Evolutionary conservation across 192 early-diverging fungal genomes (phyloP), one percentile per base, ranked within the genome.

Genomic region (Spinellus fusiger): DNA sequence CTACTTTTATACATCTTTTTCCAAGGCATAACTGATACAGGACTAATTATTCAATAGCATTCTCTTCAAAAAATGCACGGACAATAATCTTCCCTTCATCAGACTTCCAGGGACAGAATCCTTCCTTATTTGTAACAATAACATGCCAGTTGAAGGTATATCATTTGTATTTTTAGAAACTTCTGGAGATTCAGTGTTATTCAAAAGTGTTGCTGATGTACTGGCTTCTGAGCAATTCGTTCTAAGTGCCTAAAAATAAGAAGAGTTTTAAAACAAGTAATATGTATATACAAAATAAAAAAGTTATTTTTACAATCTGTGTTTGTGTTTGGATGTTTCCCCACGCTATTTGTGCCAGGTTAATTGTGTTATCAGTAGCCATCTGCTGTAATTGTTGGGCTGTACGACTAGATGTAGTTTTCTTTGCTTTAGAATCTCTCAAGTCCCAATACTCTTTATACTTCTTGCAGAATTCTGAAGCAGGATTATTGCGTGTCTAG

Each of bases 211-310:
- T 55, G 32, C 31, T 55, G 54, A 55, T 55, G 33, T 20, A 55
- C 54, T 55, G 54, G 54, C 31, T 55, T 55, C 26, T 55, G 54
- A 55, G 33, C 34, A 29, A 56, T 56, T 38, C 54, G 35, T 56
- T 56, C 33, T 35, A 56, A 56, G 54, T 56, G 37, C 54, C 54
- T 56, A 56, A 56, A 35, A 40, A 56, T 56, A 56, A 32, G 54
- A 56, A 56, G 54, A 56, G 54, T 56, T 56, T 56, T 56, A 56
- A 56, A 38, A 56, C 23, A 56, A 56, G 54, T 56, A 56, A 40
- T 56, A 56, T 31, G 16, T 29, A 55, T 56, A 56, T 56, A 56
- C 54, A 23, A 56, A 56, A 56, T 23, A 56, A 40, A 56, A n/a
- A 38, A 40, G 25, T 56, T 37, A 37, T 56, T 40, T 56, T 56